Conservation (phyloP, 495 filamentous ascomycete genomes). For the Trichoderma asperelloides region DNA sequence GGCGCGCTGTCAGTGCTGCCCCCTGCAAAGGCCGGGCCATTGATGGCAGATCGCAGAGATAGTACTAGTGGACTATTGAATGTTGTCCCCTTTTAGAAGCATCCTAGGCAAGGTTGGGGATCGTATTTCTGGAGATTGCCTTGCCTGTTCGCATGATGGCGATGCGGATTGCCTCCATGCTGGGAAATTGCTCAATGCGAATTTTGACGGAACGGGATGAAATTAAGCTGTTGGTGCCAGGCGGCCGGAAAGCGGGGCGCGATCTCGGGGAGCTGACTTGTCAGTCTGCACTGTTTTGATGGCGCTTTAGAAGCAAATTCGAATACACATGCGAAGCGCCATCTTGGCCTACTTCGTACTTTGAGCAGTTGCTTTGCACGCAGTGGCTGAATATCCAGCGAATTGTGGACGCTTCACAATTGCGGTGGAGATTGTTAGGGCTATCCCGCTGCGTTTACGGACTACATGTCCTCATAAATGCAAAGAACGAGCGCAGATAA, state of each 20-base stretch:
- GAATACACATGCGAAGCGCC: no score
- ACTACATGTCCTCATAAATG: no score
- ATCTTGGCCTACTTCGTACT: neutral
- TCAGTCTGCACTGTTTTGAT: neutral
- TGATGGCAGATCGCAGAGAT: neutral
- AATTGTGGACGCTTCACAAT: no score
- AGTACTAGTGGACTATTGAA: neutral
- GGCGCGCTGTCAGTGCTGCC: neutral
- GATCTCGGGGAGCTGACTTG: conserved; percentile 4
- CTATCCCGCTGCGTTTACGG: no score
- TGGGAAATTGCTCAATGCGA: neutral
- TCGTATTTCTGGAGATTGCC: neutral
- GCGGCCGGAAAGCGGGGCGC: neutral
- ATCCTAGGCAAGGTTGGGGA: neutral
- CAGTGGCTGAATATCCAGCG: no score
- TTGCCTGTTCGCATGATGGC: neutral
- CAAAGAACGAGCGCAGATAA: no score
- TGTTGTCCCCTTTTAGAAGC: neutral
- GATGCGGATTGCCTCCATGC: neutral
- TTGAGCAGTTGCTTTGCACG: neutral
- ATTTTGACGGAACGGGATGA: neutral
- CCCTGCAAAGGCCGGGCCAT: neutral
- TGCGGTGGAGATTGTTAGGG: no score
- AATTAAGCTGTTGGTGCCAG: neutral
- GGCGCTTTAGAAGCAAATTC: neutral